phyloP scores from a whole-genome alignment of 306 rosid species.

The Fragaria vesca region DNA sequence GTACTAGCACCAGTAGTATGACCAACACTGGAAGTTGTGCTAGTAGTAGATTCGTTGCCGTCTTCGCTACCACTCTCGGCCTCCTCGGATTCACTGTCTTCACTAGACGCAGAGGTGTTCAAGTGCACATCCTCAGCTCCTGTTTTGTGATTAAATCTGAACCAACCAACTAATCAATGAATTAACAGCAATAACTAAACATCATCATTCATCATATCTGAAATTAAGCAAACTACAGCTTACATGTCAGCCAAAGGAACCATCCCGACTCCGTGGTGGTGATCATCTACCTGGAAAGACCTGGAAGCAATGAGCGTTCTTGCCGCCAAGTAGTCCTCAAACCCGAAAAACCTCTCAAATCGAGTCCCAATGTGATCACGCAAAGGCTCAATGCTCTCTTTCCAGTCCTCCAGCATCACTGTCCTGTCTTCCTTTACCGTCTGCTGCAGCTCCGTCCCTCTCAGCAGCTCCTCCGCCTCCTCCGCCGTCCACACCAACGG shows the following conservation, averaged over 20 bases:
- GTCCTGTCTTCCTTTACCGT: constrained; percentile 67
- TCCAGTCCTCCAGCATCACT: constrained; percentile 74
- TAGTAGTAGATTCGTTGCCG: neutral
- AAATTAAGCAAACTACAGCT: constrained; percentile 18
- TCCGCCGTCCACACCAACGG: constrained; percentile 76
- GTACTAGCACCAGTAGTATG: neutral
- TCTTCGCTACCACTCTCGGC: neutral
- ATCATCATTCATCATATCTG: neutral
- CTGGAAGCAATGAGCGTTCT: constrained; percentile 77
- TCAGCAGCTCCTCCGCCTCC: constrained; percentile 48
- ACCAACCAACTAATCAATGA: neutral
- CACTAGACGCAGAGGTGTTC: constrained; percentile 47
- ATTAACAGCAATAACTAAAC: neutral
- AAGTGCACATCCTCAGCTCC: constrained; percentile 90
- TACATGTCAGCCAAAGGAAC: constrained; percentile 94
- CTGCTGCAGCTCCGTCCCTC: constrained; percentile 83
- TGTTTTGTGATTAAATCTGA: constrained; percentile 87
- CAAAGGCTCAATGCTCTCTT: constrained; percentile 65
- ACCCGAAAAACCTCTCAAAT: constrained; percentile 43
- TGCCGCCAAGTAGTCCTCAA: constrained; percentile 64
- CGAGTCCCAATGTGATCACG: constrained; percentile 32
- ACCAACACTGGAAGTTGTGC: neutral
- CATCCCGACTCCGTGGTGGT: constrained; percentile 85
- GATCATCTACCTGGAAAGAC: constrained; percentile 60
- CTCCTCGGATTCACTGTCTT: neutral